phyloP scores from a whole-genome alignment of 108 stramenopile species.

The Skeletonema menzelii region DNA sequence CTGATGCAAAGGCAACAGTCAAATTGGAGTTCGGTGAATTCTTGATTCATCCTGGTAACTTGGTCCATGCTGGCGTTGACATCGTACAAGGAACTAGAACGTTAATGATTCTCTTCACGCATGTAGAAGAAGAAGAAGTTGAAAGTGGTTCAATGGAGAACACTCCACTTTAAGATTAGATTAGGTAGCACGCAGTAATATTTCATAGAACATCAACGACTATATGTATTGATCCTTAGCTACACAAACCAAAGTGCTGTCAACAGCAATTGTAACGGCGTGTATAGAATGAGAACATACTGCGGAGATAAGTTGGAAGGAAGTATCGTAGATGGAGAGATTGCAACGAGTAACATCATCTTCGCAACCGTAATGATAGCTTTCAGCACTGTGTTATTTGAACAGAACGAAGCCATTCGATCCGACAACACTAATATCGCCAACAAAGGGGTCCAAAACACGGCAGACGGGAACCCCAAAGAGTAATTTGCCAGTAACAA shows the following conservation, averaged over 20 bases:
- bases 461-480: slow-evolving; percentile 69
- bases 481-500: slow-evolving; percentile 74
- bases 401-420: not conserved
- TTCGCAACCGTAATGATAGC: slow-evolving; percentile 9
- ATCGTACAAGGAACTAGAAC: slow-evolving; percentile 66
- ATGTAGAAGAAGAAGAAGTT: slow-evolving; percentile 10
- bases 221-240: not conserved
- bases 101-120: slow-evolving; percentile 75
- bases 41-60: slow-evolving; percentile 70
- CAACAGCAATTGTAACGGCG: slow-evolving; percentile 66
- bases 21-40: slow-evolving; percentile 72
- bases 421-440: slow-evolving; percentile 50
- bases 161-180: not conserved
- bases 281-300: slow-evolving; percentile 58
- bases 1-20: slow-evolving; percentile 53
- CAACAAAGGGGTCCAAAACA: slow-evolving; percentile 68
- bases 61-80: slow-evolving; percentile 70
- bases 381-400: not conserved
- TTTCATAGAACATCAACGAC: not conserved
- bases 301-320: slow-evolving; percentile 57
- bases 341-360: slow-evolving; percentile 38
- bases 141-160: not conserved
- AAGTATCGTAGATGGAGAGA: slow-evolving; percentile 56
- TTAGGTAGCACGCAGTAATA: not conserved
- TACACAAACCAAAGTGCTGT: slow-evolving; percentile 38